A percentile compares a stretch with the other conserved stretches of the same genome.
phyloP scores from a whole-genome alignment of 2,329 filamentous ascomycete species.

The Aspergillus persii region DNA sequence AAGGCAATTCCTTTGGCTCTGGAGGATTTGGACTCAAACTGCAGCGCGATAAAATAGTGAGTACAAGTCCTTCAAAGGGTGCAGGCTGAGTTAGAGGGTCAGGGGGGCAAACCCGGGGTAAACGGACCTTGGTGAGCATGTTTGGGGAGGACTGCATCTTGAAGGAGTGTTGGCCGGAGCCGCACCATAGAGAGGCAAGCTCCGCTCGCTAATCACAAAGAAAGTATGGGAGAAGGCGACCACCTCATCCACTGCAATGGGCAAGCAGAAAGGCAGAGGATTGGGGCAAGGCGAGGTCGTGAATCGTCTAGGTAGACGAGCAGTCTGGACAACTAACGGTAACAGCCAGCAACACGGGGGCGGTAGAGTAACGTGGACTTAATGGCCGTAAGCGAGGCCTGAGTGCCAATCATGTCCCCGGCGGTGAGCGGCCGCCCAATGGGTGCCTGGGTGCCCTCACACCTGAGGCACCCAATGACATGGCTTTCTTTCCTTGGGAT shows the following conservation, averaged over 20 bases:
- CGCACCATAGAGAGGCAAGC: slow-evolving; percentile 41
- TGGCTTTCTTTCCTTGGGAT: not conserved
- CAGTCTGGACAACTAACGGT: slow-evolving; percentile 32
- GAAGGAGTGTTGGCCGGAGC: slow-evolving; percentile 42
- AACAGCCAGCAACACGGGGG: slow-evolving; percentile 16
- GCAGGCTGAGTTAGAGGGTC: slow-evolving; percentile 5
- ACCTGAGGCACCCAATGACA: not conserved
- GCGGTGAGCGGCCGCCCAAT: slow-evolving; percentile 24
- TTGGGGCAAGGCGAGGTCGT: slow-evolving; percentile 21
- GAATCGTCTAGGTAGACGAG: slow-evolving; percentile 23
- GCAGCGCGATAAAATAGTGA: slow-evolving; percentile 18
- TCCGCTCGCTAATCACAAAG: slow-evolving; percentile 34
- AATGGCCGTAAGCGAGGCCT: slow-evolving; percentile 36
- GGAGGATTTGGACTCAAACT: slow-evolving; percentile 67
- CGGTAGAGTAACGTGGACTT: slow-evolving; percentile 36
- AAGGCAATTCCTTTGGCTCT: slow-evolving; percentile 67
- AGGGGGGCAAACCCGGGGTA: slow-evolving; percentile 16
- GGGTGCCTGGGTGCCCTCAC: not conserved
- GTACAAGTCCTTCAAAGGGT: slow-evolving; percentile 15
- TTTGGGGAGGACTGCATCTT: slow-evolving; percentile 48
- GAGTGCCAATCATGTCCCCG: slow-evolving; percentile 30
- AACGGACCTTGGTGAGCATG: slow-evolving; percentile 49
- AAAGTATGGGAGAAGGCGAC: slow-evolving; percentile 25
- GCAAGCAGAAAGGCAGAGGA: slow-evolving; percentile 22
- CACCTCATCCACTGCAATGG: slow-evolving; percentile 34